Evolutionary conservation across 1,139 yeast species (phyloP).

Genomic region (Taiozyma sp.): DNA sequence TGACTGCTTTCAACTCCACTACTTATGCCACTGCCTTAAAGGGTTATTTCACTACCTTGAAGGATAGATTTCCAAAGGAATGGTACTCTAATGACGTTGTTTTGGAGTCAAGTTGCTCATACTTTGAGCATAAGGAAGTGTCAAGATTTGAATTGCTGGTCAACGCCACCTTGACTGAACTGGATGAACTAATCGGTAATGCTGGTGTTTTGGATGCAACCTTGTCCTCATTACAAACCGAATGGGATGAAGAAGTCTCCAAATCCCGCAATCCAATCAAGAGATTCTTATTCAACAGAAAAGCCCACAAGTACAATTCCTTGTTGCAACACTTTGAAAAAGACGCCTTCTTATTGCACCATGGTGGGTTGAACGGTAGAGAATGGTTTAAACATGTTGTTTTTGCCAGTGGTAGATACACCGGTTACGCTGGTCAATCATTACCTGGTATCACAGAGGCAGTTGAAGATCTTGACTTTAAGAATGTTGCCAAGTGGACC

Average conservation of each 20-base stretch:
- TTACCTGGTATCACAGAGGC: conserved; percentile 81
- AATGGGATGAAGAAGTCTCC: conserved; percentile 22
- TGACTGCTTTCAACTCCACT: conserved; percentile 34
- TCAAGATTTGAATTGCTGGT: conserved; percentile 12
- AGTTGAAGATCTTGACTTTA: conserved; percentile 58
- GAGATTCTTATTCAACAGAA: conserved; percentile 22
- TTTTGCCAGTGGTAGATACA: conserved; percentile 77
- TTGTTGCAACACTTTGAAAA: conserved; percentile 56
- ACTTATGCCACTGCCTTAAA: conserved; percentile 38
- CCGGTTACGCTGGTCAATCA: conserved; percentile 82
- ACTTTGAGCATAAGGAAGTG: conserved; percentile 4
- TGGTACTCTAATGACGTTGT: conserved; percentile 29
- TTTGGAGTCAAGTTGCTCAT: neutral
- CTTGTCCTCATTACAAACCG: conserved; percentile 23
- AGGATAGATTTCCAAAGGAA: conserved; percentile 29
- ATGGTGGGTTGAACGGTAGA: conserved; percentile 60
- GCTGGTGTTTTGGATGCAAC: conserved; percentile 26
- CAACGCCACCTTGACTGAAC: conserved; percentile 9
- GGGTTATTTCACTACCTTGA: conserved; percentile 29
- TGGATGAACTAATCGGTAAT: conserved; percentile 11
- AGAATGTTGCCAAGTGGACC: conserved; percentile 52
- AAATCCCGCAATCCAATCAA: conserved; percentile 24
- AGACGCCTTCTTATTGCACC: conserved; percentile 47
- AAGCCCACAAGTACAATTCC: conserved; percentile 31
- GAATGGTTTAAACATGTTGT: conserved; percentile 86